Base-by-base conservation (phyloP, 176 grass and related monocot genomes). In the Elaeis guineensis region DNA sequence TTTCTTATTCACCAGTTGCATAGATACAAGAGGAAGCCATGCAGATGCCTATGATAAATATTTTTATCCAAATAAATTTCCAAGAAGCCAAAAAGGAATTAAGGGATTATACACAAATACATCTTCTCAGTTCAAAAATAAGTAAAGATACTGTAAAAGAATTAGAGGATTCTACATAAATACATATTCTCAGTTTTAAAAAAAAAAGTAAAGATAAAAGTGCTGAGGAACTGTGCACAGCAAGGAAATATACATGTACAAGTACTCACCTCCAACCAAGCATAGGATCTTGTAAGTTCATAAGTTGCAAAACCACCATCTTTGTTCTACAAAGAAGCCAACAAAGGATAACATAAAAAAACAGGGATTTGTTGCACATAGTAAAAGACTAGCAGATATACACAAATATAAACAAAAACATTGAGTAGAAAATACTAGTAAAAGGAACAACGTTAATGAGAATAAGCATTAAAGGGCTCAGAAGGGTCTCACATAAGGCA, bases 291-390 rank as follows among this genome's bases (percentile, higher is more conserved):
- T 56, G 86, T 87, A 54, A 96, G 83, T 75, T 96, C 91, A 77
- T 87, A 96, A 63, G 91, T 78, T 19, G 86, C 91, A 59, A 90
- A 87, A 50, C 91, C 91, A 50, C 91, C 91, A 77, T 96, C 78
- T 17, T 75, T 64, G 79, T 96, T 96, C 91, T 96, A 79, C 22
- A 54, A 39, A 30, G 76, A 62, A 51, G 52, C 25, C 58, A 58
- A 32, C 55, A 62, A 21, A 77, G 11, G 66, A 67, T 55, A 62
- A 28, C 61, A 78, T 62, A 61, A 81, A 62, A 44, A 53, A 67
- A 4, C 14, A 30, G 17, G 6, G 8, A n/a, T n/a, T 23, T 52
- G 16, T 17, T 65, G 16, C 17, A 19, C 11, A 21, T 17, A 56
- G 3, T 21, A 56, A 56, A 22, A 56, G 8, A 21, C 19, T 21